Percentiles rank a stretch among this genome's conserved stretches.
phyloP scores from a whole-genome alignment of 345 rosid genomes.

The Schrenkiella parvula region DNA sequence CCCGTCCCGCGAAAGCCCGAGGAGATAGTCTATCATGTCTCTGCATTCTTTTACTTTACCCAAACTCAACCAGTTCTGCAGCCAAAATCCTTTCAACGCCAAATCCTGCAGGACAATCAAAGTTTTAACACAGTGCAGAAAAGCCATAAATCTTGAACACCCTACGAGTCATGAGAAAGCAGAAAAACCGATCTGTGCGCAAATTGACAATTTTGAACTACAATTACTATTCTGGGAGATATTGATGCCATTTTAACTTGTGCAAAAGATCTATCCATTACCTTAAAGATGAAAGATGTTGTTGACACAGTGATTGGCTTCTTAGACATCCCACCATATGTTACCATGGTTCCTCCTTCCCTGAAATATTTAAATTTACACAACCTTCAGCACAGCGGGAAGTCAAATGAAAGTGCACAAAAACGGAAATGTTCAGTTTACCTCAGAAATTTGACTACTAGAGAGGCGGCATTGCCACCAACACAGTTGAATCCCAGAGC shows the following conservation, averaged over 20 bases:
- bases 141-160: not conserved
- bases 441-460: slow-evolving; percentile 82
- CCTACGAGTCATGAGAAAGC: not conserved
- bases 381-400: not conserved
- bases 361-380: slow-evolving; percentile 31
- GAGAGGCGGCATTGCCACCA: slow-evolving; percentile 79
- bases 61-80: slow-evolving; percentile 67
- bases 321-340: slow-evolving; percentile 96
- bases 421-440: not conserved
- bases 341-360: slow-evolving; percentile 84
- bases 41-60: slow-evolving; percentile 64
- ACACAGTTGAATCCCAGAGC: slow-evolving; percentile 85
- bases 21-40: slow-evolving; percentile 72
- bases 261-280: not conserved
- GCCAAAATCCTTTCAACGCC: slow-evolving; percentile 90
- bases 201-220: not conserved
- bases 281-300: slow-evolving; percentile 80
- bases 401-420: not conserved
- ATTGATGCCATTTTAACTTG: not conserved
- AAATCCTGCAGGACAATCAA: slow-evolving; percentile 49
- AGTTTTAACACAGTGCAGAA: not conserved
- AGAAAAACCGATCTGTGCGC: not conserved
- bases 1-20: slow-evolving; percentile 50
- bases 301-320: slow-evolving; percentile 77
- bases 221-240: not conserved